Evolutionary conservation across 2,329 filamentous ascomycete genomes (phyloP), one percentile per base, ranked within the genome.

Genomic region (Fusarium continuum): DNA sequence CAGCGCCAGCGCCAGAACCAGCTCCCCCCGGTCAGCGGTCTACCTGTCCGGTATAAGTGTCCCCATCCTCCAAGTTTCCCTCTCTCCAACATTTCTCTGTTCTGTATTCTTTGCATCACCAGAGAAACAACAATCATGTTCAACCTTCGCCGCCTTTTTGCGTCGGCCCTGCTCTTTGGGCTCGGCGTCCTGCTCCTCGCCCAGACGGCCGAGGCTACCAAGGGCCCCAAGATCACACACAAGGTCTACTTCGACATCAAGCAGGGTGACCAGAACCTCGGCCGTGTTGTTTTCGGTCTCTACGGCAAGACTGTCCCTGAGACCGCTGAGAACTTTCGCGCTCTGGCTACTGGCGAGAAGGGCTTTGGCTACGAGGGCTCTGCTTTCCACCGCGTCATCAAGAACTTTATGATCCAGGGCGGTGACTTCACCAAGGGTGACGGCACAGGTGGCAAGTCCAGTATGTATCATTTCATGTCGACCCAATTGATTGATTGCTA

Each of bases 211-310:
- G 87, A 91, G 70, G 91, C 91, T 50, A 83, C 83, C 68, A 92
- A 94, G 82, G 94, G 95, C 40, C 94, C 92, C 64, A 96, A 95
- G 88, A 94, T 97, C 82, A 97, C 93, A 72, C 84, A 91, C 84
- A 97, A 96, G 88, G 92, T 95, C 79, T 95, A 87, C 84, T 94
- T 96, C 77, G 91, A 95, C 78, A 88, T 96, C 68, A 80, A 84
- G 72, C 88, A 92, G 73, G 92, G 89, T 73, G 91, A 91, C 65
- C 83, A 92, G 78, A 76, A 84, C 41, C 74, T 94, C 35, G 92
- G 92, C 61, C 87, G 90, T 62, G 84, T 96, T 69, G 88, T 92
- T 68, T 86, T 95, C 29, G 92, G 92, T 70, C 88, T 96, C 45
- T 96, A 95, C 75, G 92, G 91, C 79, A 92, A 92, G 84, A 94